These are phyloP conservation scores for Penicillium crystallinum DNA, from an alignment of 495 filamentous ascomycete genomes.

Conservation along the genomic window DNA sequence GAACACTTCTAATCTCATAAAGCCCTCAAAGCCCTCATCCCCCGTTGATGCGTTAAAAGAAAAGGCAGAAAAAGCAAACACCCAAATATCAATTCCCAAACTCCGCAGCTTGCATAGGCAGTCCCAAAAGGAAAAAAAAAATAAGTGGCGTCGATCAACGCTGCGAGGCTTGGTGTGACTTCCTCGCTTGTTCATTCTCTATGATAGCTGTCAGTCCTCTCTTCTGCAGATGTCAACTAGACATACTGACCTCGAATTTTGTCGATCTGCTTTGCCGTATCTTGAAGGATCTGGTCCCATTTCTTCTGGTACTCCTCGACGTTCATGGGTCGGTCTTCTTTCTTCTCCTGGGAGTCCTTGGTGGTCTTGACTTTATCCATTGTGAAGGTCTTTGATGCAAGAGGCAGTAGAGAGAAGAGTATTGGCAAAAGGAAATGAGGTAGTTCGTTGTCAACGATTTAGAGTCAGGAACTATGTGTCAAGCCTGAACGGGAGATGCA, in stretches of 20 bases:
- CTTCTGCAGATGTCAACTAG: conserved; percentile 17
- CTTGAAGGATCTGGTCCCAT: conserved; percentile 24
- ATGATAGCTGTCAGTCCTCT: conserved; percentile 10
- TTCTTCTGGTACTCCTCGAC: conserved; percentile 21
- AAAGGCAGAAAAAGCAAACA: background rate
- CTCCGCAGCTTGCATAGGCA: conserved; percentile 5
- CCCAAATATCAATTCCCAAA: background rate
- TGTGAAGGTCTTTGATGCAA: background rate
- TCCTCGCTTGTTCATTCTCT: conserved; percentile 20
- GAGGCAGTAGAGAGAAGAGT: background rate
- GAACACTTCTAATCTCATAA: background rate
- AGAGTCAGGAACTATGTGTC: background rate
- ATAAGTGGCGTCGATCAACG: background rate
- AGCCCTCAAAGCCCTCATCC: background rate
- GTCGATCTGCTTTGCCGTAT: conserved; percentile 21
- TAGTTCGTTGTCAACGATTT: background rate
- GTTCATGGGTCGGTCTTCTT: conserved; percentile 2
- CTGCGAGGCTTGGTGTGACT: conserved; percentile 1
- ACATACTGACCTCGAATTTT: conserved; percentile 21
- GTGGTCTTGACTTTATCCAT: conserved; percentile 6
- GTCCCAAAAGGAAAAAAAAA: background rate
- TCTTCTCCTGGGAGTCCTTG: background rate
- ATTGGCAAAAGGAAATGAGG: background rate
- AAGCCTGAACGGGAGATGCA: background rate
- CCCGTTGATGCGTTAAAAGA: background rate